phyloP scores from a whole-genome alignment of 345 rosid genomes.

The Linum trigynum region DNA sequence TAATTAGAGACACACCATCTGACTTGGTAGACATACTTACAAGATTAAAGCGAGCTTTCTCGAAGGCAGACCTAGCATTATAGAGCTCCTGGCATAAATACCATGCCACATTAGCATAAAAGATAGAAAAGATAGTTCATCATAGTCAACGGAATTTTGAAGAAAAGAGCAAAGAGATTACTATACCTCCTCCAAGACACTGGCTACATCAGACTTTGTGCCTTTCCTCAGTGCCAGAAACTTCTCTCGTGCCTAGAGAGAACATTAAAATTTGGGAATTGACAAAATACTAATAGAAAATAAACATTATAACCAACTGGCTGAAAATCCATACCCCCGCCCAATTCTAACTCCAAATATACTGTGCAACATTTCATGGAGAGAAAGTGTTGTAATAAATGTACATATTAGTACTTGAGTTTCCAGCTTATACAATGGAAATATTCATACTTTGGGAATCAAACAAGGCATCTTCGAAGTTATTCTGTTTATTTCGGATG shows the following conservation, averaged over 20 bases:
- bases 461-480: too few species aligned
- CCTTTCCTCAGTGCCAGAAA: conserved; percentile 4
- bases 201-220: conserved; percentile 3
- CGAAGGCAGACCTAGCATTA: conserved; percentile 1
- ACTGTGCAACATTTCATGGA: neutral
- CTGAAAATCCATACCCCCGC: neutral
- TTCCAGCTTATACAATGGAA: too few species aligned
- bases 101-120: neutral
- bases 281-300: neutral
- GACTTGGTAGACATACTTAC: neutral
- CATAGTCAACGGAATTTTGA: neutral
- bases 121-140: neutral
- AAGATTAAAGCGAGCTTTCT: conserved; percentile 1
- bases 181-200: conserved; percentile 4
- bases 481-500: too few species aligned
- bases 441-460: too few species aligned
- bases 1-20: neutral
- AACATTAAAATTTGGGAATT: neutral
- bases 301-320: neutral
- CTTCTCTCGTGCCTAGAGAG: neutral
- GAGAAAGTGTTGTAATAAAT: neutral
- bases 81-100: conserved; percentile 2
- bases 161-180: neutral
- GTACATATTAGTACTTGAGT: neutral
- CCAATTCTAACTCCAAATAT: neutral